Conservation (phyloP, 106 monocot species). For the Acorus calamus region DNA sequence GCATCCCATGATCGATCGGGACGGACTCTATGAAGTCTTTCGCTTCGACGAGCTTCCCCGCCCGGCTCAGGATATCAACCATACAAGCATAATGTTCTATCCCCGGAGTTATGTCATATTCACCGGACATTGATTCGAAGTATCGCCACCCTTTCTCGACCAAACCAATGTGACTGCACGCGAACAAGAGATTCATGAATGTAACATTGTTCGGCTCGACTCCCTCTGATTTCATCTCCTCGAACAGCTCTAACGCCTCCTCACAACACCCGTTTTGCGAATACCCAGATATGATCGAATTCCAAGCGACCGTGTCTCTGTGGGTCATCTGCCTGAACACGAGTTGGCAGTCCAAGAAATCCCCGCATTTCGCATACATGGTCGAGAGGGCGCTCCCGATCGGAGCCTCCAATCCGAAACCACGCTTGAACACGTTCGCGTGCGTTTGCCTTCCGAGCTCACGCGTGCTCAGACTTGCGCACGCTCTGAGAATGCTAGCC, state of each 20-base stretch:
- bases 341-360: constrained; percentile 31
- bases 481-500: constrained; percentile 44
- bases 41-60: constrained; percentile 45
- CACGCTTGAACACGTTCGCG: constrained; percentile 36
- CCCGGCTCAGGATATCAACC: constrained; percentile 53
- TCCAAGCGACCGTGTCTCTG: constrained; percentile 61
- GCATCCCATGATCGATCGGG: constrained; percentile 31
- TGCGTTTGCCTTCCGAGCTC: constrained; percentile 62
- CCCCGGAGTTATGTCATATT: constrained; percentile 28
- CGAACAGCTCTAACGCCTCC: constrained; percentile 47
- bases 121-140: constrained; percentile 40
- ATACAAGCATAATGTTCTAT: constrained; percentile 72
- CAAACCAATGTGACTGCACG: constrained; percentile 69
- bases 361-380: constrained; percentile 64
- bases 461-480: constrained; percentile 38
- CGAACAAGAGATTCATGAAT: constrained; percentile 44
- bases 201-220: constrained; percentile 44
- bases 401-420: constrained; percentile 38
- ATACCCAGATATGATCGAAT: constrained; percentile 60
- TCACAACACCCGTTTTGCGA: constrained; percentile 49
- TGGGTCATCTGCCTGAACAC: constrained; percentile 45
- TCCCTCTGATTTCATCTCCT: constrained; percentile 38
- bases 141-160: constrained; percentile 56
- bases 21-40: constrained; percentile 44
- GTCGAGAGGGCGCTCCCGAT: constrained; percentile 52